Base-by-base conservation (phyloP, 345 rosid genomes). In the Eucalyptus regnans region DNA sequence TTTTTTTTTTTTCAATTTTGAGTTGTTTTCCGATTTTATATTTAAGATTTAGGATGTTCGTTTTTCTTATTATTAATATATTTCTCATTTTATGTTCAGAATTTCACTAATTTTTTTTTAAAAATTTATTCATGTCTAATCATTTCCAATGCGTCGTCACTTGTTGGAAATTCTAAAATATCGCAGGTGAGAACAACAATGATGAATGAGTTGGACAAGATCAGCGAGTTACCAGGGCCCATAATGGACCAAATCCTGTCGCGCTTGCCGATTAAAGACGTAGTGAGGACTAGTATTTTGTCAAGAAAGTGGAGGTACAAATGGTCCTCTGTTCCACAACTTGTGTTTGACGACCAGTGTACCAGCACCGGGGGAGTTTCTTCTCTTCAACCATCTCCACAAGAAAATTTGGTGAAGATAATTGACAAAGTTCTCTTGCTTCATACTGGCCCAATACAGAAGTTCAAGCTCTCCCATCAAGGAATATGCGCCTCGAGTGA, bases 301-400 rank as follows among this genome's bases (percentile, higher is more conserved):
- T 81, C 89, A 10, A 83, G 25, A 31, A 88, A 83, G 79, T 88
- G 87, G 89, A 83, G 89, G 56, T 83, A 80, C 80, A 56, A 56
- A 58, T 88, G 88, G 83, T 31, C 81, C 31, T 60, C 83, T 5
- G n/a, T 64, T 66, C 46, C 84, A 9, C 44, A 66, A 12, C 60
- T 87, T 29, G 84, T 87, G 41, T 87, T 87, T 66, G 33, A 64
- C 31, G 46, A 37, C 13, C 27, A 27, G 1, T 20, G 9, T 48
- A 48, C 13, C 23, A n/a, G 33, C 5, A 43, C 8, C 12, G 8
- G 23, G 6, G n/a, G 46, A 13, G 20, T 66, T 31, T 11, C 79
- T 25, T 25, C 29, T 25, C 64, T 58, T 25, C 64, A 10, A 58
- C 13, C 17, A 51, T 9, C 9, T 15, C 16, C 12, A 0, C 7